Evolutionary conservation across 257 asterid species (phyloP).

Genomic region (Apocynum venetum): DNA sequence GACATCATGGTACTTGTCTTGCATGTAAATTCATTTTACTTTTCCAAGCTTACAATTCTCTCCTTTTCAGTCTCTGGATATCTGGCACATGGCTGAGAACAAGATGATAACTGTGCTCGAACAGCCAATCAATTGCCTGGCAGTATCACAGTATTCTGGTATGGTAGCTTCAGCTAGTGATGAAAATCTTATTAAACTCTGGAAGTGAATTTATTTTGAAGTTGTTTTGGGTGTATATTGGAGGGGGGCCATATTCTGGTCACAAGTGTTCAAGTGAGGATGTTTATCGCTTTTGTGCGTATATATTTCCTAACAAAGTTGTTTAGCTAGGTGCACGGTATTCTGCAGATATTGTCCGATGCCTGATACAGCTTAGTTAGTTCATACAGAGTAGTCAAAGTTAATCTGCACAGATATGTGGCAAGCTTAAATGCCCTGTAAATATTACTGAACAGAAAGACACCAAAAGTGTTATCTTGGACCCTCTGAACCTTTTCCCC

Average conservation of each 20-base stretch:
- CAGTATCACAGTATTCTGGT: conserved; percentile 21
- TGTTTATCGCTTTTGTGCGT: not conserved
- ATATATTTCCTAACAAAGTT: not conserved
- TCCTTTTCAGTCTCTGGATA: conserved; percentile 33
- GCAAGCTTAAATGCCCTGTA: no score
- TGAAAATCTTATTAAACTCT: conserved; percentile 25
- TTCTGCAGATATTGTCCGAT: not conserved
- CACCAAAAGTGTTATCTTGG: no score
- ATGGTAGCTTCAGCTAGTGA: conserved; percentile 33
- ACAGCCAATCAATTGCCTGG: conserved; percentile 22
- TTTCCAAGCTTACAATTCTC: not conserved
- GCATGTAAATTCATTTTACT: not conserved
- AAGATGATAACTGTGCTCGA: conserved; percentile 23
- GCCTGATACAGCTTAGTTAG: no score
- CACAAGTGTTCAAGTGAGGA: not conserved
- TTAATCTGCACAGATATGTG: no score
- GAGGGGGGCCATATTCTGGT: not conserved
- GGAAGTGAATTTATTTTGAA: conserved; percentile 25
- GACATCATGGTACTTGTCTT: not conserved
- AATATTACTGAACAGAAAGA: no score
- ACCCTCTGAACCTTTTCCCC: no score
- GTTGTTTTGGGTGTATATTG: not conserved
- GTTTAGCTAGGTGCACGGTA: not conserved
- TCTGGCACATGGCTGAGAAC: conserved; percentile 39
- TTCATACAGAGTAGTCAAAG: not conserved